Percentiles rank a stretch among this genome's conserved stretches.
These are phyloP conservation scores for Diaporthe humulicola DNA, from an alignment of 2,329 filamentous ascomycete genomes.

Conservation along the genomic window DNA sequence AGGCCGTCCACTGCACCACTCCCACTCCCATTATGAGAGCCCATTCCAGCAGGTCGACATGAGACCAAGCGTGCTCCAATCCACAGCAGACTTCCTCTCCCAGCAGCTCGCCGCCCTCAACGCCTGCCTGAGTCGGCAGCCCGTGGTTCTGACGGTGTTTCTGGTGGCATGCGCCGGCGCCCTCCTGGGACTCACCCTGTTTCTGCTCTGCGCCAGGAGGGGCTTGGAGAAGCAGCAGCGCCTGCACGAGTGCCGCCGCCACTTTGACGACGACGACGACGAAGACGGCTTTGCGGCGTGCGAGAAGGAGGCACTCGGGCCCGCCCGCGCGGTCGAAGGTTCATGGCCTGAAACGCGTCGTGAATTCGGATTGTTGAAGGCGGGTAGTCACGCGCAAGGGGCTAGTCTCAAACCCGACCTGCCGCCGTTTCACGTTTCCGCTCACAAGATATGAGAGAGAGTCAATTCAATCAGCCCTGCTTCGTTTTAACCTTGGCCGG, in stretches of 20 bases:
- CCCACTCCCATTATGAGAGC: constrained; percentile 32
- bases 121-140: background rate
- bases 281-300: background rate
- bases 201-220: background rate
- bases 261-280: background rate
- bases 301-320: background rate
- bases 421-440: constrained; percentile 23
- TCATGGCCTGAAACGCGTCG: background rate
- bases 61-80: background rate
- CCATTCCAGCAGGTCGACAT: constrained; percentile 34
- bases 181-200: background rate
- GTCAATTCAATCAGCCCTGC: background rate
- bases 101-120: background rate
- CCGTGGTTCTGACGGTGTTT: background rate
- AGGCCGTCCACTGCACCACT: constrained; percentile 16
- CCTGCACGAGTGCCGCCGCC: background rate
- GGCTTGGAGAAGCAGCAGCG: background rate
- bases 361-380: background rate
- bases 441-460: background rate
- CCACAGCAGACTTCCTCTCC: background rate
- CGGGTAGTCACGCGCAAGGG: background rate
- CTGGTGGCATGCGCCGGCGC: background rate
- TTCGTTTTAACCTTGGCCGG: background rate
- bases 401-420: constrained; percentile 6
- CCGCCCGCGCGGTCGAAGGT: background rate